These are phyloP conservation scores for Microsporum canis DNA, from an alignment of 2,329 filamentous ascomycete genomes.

Conservation along the genomic window DNA sequence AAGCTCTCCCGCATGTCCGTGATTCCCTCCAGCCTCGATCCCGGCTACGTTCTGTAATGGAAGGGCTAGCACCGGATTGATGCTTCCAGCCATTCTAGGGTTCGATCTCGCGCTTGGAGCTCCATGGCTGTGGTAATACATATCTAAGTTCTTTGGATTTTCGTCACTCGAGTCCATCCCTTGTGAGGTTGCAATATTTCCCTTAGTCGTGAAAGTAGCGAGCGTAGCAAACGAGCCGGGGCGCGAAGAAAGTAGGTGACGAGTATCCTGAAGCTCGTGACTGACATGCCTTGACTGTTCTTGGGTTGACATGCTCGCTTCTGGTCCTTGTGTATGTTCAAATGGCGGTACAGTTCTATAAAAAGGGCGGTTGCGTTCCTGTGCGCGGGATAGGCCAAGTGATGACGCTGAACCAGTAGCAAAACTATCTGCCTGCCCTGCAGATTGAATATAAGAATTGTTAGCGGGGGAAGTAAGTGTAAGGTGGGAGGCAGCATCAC, in stretches of 20 bases:
- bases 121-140: constrained; percentile 6
- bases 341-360: neutral
- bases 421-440: neutral
- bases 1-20: neutral
- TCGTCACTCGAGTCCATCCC: constrained; percentile 7
- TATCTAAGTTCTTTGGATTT: constrained; percentile 5
- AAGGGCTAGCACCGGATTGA: constrained; percentile 2
- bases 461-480: neutral
- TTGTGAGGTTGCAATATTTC: constrained; percentile 16
- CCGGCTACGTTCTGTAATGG: constrained; percentile 12
- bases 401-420: neutral
- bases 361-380: neutral
- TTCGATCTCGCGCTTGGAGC: constrained; percentile 7
- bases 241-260: neutral
- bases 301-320: neutral
- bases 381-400: neutral
- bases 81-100: constrained; percentile 4
- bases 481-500: neutral
- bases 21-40: neutral
- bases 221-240: constrained; percentile 5
- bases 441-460: neutral
- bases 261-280: constrained; percentile 5
- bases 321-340: neutral
- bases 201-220: constrained; percentile 8
- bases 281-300: constrained; percentile 2